Evolutionary conservation across 208 protist species (phyloP).

Genomic region (Naegleria lovaniensis): DNA sequence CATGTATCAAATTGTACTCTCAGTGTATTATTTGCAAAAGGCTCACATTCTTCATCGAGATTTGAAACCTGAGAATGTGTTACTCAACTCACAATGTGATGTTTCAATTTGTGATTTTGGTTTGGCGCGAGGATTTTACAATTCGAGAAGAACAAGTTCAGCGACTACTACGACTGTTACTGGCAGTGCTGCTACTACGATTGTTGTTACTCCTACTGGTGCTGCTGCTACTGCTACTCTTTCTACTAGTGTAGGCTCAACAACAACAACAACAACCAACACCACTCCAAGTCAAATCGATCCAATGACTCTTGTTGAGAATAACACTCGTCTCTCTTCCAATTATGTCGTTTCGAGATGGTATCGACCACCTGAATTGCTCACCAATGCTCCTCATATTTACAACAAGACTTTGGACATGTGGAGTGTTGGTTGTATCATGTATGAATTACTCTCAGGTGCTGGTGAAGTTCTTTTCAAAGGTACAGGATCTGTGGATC

Average conservation of each 20-base stretch:
- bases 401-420: neutral
- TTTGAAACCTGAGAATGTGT: slow-evolving; percentile 87
- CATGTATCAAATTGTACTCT: slow-evolving; percentile 86
- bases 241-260: neutral
- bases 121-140: slow-evolving; percentile 57
- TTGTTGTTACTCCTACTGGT: neutral
- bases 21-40: slow-evolving; percentile 88
- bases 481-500: neutral
- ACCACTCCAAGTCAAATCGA: neutral
- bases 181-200: neutral
- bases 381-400: neutral
- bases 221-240: neutral
- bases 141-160: neutral
- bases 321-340: neutral
- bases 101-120: slow-evolving; percentile 87
- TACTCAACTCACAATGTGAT: slow-evolving; percentile 74
- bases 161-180: neutral
- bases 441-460: neutral
- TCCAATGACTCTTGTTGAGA: neutral
- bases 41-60: slow-evolving; percentile 93
- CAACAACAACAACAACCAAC: neutral
- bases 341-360: slow-evolving; percentile 12
- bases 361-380: slow-evolving; percentile 12
- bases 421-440: slow-evolving; percentile 11
- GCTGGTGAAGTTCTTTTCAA: neutral